phyloP scores from a whole-genome alignment of 129 eudicot species.

The Tagetes patula region DNA sequence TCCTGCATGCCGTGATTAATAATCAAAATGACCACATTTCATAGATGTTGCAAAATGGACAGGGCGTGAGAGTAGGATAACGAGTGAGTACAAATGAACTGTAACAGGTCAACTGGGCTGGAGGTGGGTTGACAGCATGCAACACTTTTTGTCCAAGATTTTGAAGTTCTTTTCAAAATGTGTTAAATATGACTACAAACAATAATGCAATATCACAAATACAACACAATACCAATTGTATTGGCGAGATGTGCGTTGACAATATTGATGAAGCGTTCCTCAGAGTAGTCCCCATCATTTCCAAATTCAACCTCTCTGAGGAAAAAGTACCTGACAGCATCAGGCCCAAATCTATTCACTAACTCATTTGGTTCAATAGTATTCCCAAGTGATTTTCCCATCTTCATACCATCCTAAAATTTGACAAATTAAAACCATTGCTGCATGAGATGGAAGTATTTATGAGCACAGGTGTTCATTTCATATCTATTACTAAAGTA shows the following conservation, averaged over 20 bases:
- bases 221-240: slow-evolving; percentile 63
- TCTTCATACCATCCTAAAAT: slow-evolving; percentile 98
- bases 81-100: no score
- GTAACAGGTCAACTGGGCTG: neutral
- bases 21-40: slow-evolving; percentile 14
- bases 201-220: neutral
- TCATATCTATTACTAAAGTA: slow-evolving; percentile 3
- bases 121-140: no score
- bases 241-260: slow-evolving; percentile 97
- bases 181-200: neutral
- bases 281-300: slow-evolving; percentile 95
- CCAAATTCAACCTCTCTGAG: slow-evolving; percentile 97
- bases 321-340: slow-evolving; percentile 95
- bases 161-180: neutral
- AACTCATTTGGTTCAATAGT: slow-evolving; percentile 91
- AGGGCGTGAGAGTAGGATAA: no score
- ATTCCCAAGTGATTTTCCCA: slow-evolving; percentile 98
- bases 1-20: slow-evolving; percentile 44
- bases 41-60: neutral
- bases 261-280: slow-evolving; percentile 82
- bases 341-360: slow-evolving; percentile 75
- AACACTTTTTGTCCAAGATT: neutral
- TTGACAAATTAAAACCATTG: slow-evolving; percentile 54
- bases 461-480: slow-evolving; percentile 30
- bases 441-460: slow-evolving; percentile 56